phyloP scores from a whole-genome alignment of 2,329 filamentous ascomycete species.

The Cladorrhinum sp. region DNA sequence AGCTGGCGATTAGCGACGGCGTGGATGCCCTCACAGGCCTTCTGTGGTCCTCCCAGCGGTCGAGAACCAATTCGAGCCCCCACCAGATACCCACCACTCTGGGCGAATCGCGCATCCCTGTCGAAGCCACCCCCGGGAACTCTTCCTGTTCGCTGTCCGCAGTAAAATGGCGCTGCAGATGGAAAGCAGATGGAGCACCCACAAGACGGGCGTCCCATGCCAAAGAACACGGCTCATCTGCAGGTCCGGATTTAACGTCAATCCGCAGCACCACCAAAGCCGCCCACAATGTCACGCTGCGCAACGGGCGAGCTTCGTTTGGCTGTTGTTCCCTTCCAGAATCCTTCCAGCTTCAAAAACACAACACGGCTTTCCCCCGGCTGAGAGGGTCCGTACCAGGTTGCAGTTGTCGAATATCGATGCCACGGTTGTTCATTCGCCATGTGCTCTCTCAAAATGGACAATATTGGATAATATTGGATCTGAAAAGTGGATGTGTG shows the following conservation, averaged over 20 bases:
- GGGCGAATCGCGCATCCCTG: constrained; percentile 20
- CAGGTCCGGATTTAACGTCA: constrained; percentile 24
- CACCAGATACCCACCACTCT: constrained; percentile 18
- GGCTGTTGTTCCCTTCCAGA: not conserved
- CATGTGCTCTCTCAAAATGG: not conserved
- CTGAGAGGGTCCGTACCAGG: not conserved
- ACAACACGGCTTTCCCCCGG: not conserved
- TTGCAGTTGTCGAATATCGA: not conserved
- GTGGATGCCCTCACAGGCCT: constrained; percentile 1
- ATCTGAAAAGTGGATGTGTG: not conserved
- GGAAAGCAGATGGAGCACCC: constrained; percentile 1
- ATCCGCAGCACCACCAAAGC: constrained; percentile 18
- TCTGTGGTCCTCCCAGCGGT: constrained; percentile 5
- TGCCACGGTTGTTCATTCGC: not conserved
- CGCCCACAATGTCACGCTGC: constrained; percentile 8
- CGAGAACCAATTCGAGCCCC: constrained; percentile 10
- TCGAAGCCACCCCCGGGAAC: constrained; percentile 18
- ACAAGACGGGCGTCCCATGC: constrained; percentile 13
- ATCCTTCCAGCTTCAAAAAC: not conserved
- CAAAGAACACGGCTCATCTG: constrained; percentile 9
- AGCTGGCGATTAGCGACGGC: constrained; percentile 22
- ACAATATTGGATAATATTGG: not conserved
- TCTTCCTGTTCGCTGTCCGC: constrained; percentile 27
- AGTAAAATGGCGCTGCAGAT: constrained; percentile 16
- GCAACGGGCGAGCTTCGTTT: constrained; percentile 14